Evolutionary conservation across 805 yeast species (phyloP), one percentile per base, ranked within the genome.

Genomic region (Candida coleopterorum): DNA sequence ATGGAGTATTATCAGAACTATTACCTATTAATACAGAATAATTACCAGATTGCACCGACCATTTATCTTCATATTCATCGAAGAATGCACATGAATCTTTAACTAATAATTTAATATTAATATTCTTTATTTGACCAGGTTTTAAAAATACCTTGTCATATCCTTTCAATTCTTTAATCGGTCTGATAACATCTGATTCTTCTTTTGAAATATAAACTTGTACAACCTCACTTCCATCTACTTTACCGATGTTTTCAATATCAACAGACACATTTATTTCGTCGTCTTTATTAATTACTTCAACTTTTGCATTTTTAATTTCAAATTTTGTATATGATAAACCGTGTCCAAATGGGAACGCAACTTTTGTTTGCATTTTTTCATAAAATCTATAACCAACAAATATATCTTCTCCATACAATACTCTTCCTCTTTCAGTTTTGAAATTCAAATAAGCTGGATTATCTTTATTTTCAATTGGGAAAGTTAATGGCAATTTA

Each of bases 261-360:
- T 32, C 29, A 4, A 55, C 53, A 4, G 46, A 29, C 4, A 43
- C 57, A 3, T 28, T 12, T 14, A 58, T 33, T 9, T 32, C 30
- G 30, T 52, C 48, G 36, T 53, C 53, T 17, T 47, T 45, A 16
- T 38, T 38, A 11, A 35, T 16, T 10, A 55, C 50, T 21, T 43
- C 35, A 11, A 55, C 50, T 21, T 43, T 36, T 18, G 48, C 39
- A 28, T 43, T 21, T 3, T 38, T 32, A 22, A 52, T 41, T 9
- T 38, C 46, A 34, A 58, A 58, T n/a, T 39, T 29, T 16, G 61
- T 52, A 42, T 58, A 58, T 5, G 60, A 53, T 31, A 58, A 55
- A 1, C 64, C 64, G 41, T 41, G 43, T 8, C 64, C 64, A 40
- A 58, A 58, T n/a, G 64, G 55, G 44, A 56, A 58, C 22, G 58